Conservation (phyloP, 108 stramenopile species). For the Halocafeteria seosinensis region DNA sequence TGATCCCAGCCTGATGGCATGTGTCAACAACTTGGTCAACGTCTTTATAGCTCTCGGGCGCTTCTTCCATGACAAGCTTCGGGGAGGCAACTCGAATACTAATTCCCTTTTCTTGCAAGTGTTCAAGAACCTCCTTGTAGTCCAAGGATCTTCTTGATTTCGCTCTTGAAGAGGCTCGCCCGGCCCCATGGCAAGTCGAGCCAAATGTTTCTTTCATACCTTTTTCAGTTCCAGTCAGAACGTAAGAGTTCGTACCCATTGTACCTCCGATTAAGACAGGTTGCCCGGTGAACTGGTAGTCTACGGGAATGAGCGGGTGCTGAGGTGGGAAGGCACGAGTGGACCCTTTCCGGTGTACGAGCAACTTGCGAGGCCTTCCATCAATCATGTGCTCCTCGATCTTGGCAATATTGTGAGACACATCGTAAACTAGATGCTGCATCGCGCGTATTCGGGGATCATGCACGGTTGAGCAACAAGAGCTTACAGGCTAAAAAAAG, state of each 20-base stretch:
- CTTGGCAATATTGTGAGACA: conserved; percentile 69
- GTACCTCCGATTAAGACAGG: conserved; percentile 64
- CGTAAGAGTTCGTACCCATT: conserved; percentile 60
- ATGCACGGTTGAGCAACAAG: no score
- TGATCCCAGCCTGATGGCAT: conserved; percentile 58
- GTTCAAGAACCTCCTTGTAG: conserved; percentile 43
- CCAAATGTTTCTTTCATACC: conserved; percentile 66
- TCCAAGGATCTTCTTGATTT: conserved; percentile 43
- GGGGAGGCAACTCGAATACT: conserved; percentile 64
- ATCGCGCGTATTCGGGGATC: no score
- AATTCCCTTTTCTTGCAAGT: conserved; percentile 46
- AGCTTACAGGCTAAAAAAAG: no score
- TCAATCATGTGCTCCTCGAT: conserved; percentile 57
- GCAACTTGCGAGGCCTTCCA: conserved; percentile 45
- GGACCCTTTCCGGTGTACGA: conserved; percentile 62
- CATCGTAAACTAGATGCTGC: conserved; percentile 63
- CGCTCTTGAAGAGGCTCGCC: conserved; percentile 53
- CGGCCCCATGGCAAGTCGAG: conserved; percentile 67
- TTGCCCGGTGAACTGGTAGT: conserved; percentile 59
- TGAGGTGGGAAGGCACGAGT: conserved; percentile 64
- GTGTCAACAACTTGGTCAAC: conserved; percentile 59
- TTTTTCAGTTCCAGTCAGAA: conserved; percentile 50
- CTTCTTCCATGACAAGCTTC: conserved; percentile 71
- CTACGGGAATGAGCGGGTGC: conserved; percentile 62
- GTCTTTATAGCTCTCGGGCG: conserved; percentile 54